A percentile compares a stretch with the other conserved stretches of the same genome.
Conservation (phyloP, 1,139 yeast genomes). For the Pichia sp. region DNA sequence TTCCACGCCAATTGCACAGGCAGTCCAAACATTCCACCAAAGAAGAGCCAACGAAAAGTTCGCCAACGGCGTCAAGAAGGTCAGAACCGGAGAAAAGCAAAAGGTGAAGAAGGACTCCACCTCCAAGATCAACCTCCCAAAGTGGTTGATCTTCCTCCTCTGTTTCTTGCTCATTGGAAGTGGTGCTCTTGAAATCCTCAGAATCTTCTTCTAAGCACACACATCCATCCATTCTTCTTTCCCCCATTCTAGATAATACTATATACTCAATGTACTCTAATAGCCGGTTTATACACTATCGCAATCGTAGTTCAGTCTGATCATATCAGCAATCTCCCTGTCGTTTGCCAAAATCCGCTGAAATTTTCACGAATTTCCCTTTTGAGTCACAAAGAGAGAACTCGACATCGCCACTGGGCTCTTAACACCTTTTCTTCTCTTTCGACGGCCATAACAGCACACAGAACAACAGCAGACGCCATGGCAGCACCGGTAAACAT, state of each 20-base stretch:
- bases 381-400: too few species aligned
- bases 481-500: background rate
- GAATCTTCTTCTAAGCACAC: slow-evolving; percentile 42
- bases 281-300: background rate
- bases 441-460: too few species aligned
- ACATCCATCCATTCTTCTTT: background rate
- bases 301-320: too few species aligned
- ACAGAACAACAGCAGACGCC: too few species aligned
- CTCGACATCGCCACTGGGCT: background rate
- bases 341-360: too few species aligned
- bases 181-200: slow-evolving; percentile 68
- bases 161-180: slow-evolving; percentile 81
- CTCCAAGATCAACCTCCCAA: slow-evolving; percentile 16
- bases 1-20: slow-evolving; percentile 20
- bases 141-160: slow-evolving; percentile 56
- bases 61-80: slow-evolving; percentile 67
- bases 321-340: too few species aligned
- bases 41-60: slow-evolving; percentile 81
- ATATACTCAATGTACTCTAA: background rate
- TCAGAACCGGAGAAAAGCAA: slow-evolving; percentile 36
- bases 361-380: background rate
- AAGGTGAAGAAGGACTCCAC: slow-evolving; percentile 13
- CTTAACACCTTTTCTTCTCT: background rate
- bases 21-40: slow-evolving; percentile 76
- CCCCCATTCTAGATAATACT: too few species aligned